phyloP scores from a whole-genome alignment of 331 rosid species.

The Quercus phellos region DNA sequence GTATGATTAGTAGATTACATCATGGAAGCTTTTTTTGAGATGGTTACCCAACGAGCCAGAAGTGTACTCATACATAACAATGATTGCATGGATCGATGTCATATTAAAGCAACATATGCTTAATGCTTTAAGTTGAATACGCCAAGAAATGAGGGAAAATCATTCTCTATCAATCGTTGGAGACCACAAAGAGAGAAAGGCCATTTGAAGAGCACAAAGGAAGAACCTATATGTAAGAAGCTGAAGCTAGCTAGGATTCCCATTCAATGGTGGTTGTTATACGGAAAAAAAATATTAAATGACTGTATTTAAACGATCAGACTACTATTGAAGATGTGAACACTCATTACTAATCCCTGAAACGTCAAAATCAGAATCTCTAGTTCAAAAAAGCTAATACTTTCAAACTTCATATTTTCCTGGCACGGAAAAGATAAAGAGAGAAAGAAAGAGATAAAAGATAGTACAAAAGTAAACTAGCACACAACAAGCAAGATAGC shows the following conservation, averaged over 20 bases:
- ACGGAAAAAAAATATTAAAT: neutral
- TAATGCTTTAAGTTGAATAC: neutral
- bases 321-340: conserved; percentile 29
- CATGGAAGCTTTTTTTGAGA: neutral
- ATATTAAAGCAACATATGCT: neutral
- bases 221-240: neutral
- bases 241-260: conserved; percentile 3
- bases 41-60: neutral
- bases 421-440: neutral
- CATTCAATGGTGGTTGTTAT: conserved; percentile 1
- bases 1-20: neutral
- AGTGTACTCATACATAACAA: neutral
- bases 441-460: conserved; percentile 1
- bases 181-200: neutral
- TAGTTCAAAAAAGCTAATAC: conserved; percentile 13
- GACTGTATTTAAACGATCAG: conserved; percentile 22
- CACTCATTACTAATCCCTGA: conserved; percentile 23
- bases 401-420: conserved; percentile 15
- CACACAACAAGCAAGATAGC: conserved; percentile 21
- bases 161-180: neutral
- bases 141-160: neutral
- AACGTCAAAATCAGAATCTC: conserved; percentile 38
- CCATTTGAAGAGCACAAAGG: conserved; percentile 6
- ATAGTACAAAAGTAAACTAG: conserved; percentile 6
- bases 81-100: neutral